Evolutionary conservation across 1,139 yeast genomes (phyloP), one percentile per base, ranked within the genome.

Genomic region (Saccharomyces hybrid): DNA sequence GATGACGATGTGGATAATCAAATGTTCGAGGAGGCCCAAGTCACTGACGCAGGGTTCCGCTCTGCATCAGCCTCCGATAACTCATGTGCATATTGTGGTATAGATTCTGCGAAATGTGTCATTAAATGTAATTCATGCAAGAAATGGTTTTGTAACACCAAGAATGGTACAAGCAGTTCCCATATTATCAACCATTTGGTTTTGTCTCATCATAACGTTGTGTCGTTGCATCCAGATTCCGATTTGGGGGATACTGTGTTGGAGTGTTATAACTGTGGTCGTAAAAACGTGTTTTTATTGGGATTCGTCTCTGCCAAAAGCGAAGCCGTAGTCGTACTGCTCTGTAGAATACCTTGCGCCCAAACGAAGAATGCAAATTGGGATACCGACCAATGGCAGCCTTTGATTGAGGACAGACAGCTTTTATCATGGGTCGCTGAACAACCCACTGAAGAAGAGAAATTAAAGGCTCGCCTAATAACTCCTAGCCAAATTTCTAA

Each of bases 141-240:
- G 64, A 85, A 83, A 68, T 91, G 97, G 97, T 91, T 91, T 69
- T 91, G 98, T 73, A 91, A 91, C 68, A 79, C 88, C n/a, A 81
- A 82, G 56, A 77, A 81, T 30, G 75, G 76, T 49, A 75, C 82
- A 8, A 72, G 80, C 8, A 68, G 91, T 20, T 86, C 96, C 1
- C 98, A 91, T 69, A 88, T 91, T 32, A 83, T 91, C 14, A 87
- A 89, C 16, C 98, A 91, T 70, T 73, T 90, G 68, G 95, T 89
- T 38, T 73, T 88, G 63, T 80, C 97, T 2, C 82, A 86, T 57
- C 97, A 91, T 69, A 83, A 85, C 64, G 75, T 76, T 38, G 91
- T 90, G 2, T 77, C 85, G 3, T 75, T 89, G 51, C 97, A 90
- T 67, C 84, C 83, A 46, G 87, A 87, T 42, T 84, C 93, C 0